phyloP scores from a whole-genome alignment of 1,139 yeast genomes.

The Insectozyma bohioensis region DNA sequence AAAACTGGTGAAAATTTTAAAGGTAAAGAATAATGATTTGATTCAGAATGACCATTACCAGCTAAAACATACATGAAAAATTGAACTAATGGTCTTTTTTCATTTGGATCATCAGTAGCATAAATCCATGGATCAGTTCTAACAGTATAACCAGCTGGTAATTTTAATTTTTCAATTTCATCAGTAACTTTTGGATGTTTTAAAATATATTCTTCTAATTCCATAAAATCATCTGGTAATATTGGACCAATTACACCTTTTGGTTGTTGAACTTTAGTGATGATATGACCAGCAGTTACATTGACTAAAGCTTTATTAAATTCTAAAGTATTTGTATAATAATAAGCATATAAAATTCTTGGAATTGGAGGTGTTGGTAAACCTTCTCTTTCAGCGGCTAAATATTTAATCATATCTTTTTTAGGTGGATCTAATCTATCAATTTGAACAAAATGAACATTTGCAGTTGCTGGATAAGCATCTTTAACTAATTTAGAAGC shows the following conservation, averaged over 20 bases:
- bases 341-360: constrained; percentile 68
- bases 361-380: constrained; percentile 55
- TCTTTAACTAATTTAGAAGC: constrained; percentile 67
- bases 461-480: constrained; percentile 45
- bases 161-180: constrained; percentile 63
- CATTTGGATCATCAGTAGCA: constrained; percentile 70
- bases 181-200: constrained; percentile 60
- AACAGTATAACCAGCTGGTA: constrained; percentile 55
- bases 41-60: constrained; percentile 67
- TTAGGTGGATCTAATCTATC: constrained; percentile 84
- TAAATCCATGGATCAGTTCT: constrained; percentile 88
- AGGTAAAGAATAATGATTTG: constrained; percentile 84
- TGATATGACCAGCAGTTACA: constrained; percentile 61
- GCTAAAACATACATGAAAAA: constrained; percentile 77
- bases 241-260: constrained; percentile 73
- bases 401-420: constrained; percentile 63
- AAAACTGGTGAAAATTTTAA: constrained; percentile 81
- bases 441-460: constrained; percentile 69
- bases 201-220: constrained; percentile 51
- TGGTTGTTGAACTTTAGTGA: constrained; percentile 57
- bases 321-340: constrained; percentile 55
- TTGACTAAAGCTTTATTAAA: constrained; percentile 77
- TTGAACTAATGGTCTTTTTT: constrained; percentile 64
- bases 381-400: constrained; percentile 70
- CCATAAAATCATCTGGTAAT: constrained; percentile 66